Base-by-base conservation (phyloP, 2,329 filamentous ascomycete genomes). In the Colletotrichum agaves region DNA sequence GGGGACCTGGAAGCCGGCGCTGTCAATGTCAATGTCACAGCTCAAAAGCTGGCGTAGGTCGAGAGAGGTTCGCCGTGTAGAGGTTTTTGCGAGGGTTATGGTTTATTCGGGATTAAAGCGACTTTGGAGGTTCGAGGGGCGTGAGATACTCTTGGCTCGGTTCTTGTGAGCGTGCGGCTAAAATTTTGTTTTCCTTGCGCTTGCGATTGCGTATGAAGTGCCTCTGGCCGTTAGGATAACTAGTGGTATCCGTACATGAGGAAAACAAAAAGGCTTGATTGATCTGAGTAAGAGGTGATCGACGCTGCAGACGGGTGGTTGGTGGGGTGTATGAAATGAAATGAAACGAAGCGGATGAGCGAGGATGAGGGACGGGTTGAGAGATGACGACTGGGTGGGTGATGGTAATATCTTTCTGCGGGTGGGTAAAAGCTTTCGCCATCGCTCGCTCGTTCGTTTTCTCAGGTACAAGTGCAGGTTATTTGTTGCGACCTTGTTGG, bases 221-320 rank as follows among this genome's bases (percentile, higher is more conserved):
- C 5, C 41, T 43, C 4, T 5, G 7, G 41, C 12, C 41, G 41
- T n/a, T n/a, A 11, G 31, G 17, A 35, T 15, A 27, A 17, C 23
- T 11, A 35, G n/a, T 31, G 31, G 31, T 17, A n/a, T n/a, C n/a
- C n/a, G n/a, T n/a, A 37, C 31, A 15, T 19, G 27, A 57, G 15
- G 31, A 12, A n/a, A 49, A 15, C 13, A 3, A n/a, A 33, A 27
- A 17, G 3, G 19, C 7, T 17, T 19, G 46, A 31, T 33, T 21
- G 46, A 63, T 67, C 53, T 47, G 37, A 57, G 60, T 46, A 17
- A 63, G 52, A n/a, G 55, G 61, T 63, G 59, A 64, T 64, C 53
- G 64, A 67, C 64, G 21, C 43, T 63, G 60, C 64, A 63, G 63
- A 35, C 19, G 44, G 56, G 63, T 52, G 63, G 59, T 47, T 63